phyloP scores from a whole-genome alignment of 768 basidiomycete genomes.

The Agaricus blazei region DNA sequence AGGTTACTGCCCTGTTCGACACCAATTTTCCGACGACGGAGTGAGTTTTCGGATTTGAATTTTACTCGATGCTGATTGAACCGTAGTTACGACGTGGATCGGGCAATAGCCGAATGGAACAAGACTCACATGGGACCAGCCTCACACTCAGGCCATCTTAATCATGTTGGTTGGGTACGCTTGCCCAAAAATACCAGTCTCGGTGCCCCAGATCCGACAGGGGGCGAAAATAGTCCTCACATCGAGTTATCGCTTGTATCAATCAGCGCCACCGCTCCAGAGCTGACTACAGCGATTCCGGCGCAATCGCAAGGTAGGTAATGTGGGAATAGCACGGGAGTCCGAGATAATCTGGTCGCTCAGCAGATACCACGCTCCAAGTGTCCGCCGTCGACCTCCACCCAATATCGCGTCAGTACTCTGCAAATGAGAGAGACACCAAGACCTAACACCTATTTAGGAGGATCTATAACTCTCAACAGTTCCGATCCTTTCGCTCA shows the following conservation, averaged over 20 bases:
- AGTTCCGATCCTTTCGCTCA: slow-evolving; percentile 8
- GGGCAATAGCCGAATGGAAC: background rate
- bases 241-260: background rate
- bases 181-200: background rate
- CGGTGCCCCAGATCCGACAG: background rate
- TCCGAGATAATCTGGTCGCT: too few relatives aligned
- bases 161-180: background rate
- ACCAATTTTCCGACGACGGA: background rate
- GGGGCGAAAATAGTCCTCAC: background rate
- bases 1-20: background rate
- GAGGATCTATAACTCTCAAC: slow-evolving; percentile 5
- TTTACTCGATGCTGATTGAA: background rate
- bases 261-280: background rate
- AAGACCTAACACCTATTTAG: background rate
- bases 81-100: background rate
- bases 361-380: background rate
- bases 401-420: slow-evolving; percentile 5
- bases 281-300: background rate
- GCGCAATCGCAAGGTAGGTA: background rate
- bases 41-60: background rate
- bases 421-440: background rate
- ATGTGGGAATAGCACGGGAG: background rate
- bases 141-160: background rate
- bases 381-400: slow-evolving; percentile 1
- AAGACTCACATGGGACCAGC: background rate